Conservation (phyloP, 108 stramenopile genomes). For the Conticribra weissflogii region DNA sequence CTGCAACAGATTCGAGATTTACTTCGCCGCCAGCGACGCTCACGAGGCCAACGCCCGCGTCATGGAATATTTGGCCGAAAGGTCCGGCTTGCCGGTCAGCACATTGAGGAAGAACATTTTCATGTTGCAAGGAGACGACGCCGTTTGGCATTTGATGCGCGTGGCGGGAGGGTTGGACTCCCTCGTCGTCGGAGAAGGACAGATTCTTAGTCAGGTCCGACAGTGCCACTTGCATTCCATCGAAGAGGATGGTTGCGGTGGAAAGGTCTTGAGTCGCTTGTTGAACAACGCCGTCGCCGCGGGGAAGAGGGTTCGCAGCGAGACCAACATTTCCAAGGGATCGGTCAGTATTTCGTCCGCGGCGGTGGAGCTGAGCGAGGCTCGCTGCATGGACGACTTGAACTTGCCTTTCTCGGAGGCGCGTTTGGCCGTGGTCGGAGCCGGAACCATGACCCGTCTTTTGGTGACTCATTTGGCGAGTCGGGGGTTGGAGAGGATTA, state of each 20-base stretch:
- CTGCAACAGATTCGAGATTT: constrained; percentile 99
- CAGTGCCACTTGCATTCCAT: constrained; percentile 96
- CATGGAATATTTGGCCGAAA: constrained; percentile 84
- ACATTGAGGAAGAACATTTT: constrained; percentile 90
- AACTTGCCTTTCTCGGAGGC: constrained; percentile 89
- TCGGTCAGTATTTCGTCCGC: constrained; percentile 93
- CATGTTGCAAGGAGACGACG: constrained; percentile 94
- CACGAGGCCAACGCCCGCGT: constrained; percentile 90
- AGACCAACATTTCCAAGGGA: constrained; percentile 97
- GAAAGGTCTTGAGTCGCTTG: constrained; percentile 93
- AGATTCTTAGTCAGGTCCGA: constrained; percentile 96
- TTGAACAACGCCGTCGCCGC: constrained; percentile 96
- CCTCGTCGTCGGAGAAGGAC: constrained; percentile 98
- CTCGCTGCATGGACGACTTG: constrained; percentile 79
- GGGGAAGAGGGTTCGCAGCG: constrained; percentile 95
- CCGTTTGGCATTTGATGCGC: constrained; percentile 97
- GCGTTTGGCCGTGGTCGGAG: constrained; percentile 93
- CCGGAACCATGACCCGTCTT: constrained; percentile 98
- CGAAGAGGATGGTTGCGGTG: constrained; percentile 95
- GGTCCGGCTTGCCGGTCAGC: constrained; percentile 84
- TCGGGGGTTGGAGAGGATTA: constrained; percentile 91
- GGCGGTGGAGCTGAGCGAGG: constrained; percentile 94
- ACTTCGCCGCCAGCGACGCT: constrained; percentile 90
- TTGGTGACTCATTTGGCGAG: constrained; percentile 95
- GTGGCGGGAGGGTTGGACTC: constrained; percentile 98